Evolutionary conservation across 169 alveolate species (phyloP), one percentile per base, ranked within the genome.

Genomic region (Eimeria maxima): DNA sequence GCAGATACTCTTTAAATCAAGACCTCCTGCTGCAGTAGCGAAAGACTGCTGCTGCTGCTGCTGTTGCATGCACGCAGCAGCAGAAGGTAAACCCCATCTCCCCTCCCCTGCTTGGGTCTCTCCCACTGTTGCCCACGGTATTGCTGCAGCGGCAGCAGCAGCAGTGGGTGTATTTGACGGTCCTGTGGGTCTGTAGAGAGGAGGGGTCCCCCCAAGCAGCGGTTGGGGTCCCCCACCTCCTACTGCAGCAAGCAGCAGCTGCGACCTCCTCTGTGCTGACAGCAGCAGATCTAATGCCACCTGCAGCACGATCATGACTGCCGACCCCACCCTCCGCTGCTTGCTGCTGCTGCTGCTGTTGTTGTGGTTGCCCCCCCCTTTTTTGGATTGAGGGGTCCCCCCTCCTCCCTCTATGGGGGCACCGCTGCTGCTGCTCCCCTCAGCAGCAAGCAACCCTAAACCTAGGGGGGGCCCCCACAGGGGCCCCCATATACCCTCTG

Each of bases 401-500:
- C 5, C 18, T 5, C n/a, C n/a, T 24, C 24, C 67, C 67, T 57
- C 67, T 24, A 14, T 24, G 4, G 67, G n/a, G 7, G 67, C 67
- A 8, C 67, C 24, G 67, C 67, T 57, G 67, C 67, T 57, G 67
- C 67, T 57, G 67, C 67, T 57, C n/a, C n/a, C 67, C n/a, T 57
- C 67, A 11, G n/a, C 67, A 16, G n/a, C 16, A 57, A 57, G 33
- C 42, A 67, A 29, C 5, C 78, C 78, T 44, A n/a, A n/a, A n/a
- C 11, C 57, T 11, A 50, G 57, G 57, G 57, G 57, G 57, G 11
- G 57, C 57, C 57, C 57, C 57, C 78, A 24, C 44, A 24, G 78
- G 78, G 78, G 78, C 78, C 78, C 78, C 78, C 78, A 67, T 13
- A 67, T 38, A 24, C 78, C 42, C 78, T 67, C 78, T 3, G 74